Evolutionary conservation across 1,284 basidiomycete genomes (phyloP).

Genomic region (Ganoderma lucidum): DNA sequence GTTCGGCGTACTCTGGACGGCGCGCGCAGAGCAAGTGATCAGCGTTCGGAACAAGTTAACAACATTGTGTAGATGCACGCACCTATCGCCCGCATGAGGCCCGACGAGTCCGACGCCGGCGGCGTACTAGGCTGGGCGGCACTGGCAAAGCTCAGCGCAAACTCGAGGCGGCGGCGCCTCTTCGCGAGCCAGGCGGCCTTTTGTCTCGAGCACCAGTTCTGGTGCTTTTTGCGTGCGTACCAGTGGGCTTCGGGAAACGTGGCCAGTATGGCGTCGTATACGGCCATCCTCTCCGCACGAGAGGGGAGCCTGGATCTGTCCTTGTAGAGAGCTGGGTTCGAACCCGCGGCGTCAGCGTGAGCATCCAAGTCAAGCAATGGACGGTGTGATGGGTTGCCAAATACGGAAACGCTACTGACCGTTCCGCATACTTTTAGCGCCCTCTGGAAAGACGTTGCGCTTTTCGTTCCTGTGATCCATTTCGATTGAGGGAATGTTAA

Average conservation of each 20-base stretch:
- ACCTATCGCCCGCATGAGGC: neutral
- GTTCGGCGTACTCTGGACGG: neutral
- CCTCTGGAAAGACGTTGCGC: neutral
- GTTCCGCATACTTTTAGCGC: neutral
- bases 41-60: too few species aligned
- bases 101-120: neutral
- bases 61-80: neutral
- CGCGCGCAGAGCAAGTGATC: too few species aligned
- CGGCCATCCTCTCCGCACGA: neutral
- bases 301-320: neutral
- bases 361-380: neutral
- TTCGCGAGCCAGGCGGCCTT: neutral
- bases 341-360: neutral
- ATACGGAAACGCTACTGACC: neutral
- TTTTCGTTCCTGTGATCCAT: neutral
- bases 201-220: slow-evolving; percentile 16
- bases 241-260: neutral
- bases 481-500: too few species aligned
- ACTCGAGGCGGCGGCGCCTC: neutral
- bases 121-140: too few species aligned
- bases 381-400: neutral
- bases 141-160: too few species aligned
- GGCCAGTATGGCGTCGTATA: neutral
- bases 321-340: neutral
- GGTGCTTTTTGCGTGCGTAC: slow-evolving; percentile 16